Conservation (phyloP, 2,329 filamentous ascomycete genomes). For the Aspergillus sp. region DNA sequence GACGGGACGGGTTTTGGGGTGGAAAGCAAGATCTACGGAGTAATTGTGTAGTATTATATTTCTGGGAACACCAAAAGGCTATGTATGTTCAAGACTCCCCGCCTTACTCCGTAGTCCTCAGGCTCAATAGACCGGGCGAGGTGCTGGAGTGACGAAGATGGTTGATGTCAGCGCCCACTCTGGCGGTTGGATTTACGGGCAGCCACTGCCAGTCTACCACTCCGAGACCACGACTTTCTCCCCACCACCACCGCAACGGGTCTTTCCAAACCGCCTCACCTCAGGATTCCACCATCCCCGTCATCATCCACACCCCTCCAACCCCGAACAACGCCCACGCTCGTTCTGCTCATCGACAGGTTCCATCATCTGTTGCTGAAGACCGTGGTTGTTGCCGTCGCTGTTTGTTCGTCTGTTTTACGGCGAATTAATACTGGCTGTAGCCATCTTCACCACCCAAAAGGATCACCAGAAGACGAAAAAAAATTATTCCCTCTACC, state of each 20-base stretch:
- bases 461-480: slow-evolving; percentile 13
- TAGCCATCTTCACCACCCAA: slow-evolving; percentile 10
- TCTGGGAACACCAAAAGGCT: neutral
- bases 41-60: neutral
- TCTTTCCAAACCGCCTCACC: slow-evolving; percentile 21
- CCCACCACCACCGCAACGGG: slow-evolving; percentile 18
- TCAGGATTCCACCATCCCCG: slow-evolving; percentile 13
- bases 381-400: slow-evolving; percentile 18
- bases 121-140: slow-evolving; percentile 2
- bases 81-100: neutral
- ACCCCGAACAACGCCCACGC: slow-evolving; percentile 11
- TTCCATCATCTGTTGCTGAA: slow-evolving; percentile 9
- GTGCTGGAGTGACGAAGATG: slow-evolving; percentile 1
- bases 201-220: slow-evolving; percentile 14
- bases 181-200: slow-evolving; percentile 17
- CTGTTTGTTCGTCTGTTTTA: slow-evolving; percentile 11
- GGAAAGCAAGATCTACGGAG: neutral
- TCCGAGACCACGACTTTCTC: slow-evolving; percentile 9
- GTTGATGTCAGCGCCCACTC: slow-evolving; percentile 10
- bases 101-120: neutral
- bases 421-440: slow-evolving; percentile 5
- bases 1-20: neutral
- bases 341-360: slow-evolving; percentile 16
- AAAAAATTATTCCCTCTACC: slow-evolving; percentile 9
- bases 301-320: slow-evolving; percentile 7